phyloP scores from a whole-genome alignment of 2,329 filamentous ascomycete species.

The Hymenoscyphus fraxineus region DNA sequence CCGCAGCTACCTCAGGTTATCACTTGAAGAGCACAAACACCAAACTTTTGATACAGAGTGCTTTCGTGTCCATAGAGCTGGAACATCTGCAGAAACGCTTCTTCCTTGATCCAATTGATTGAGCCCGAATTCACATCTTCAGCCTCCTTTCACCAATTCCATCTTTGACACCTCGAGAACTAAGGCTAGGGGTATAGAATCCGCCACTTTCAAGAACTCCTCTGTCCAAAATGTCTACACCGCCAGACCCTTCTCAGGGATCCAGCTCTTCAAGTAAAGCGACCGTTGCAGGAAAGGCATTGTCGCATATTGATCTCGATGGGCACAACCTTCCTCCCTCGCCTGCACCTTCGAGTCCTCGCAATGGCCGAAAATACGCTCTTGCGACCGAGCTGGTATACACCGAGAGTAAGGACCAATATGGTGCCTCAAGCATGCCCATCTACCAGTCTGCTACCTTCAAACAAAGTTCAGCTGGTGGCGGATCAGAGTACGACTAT shows the following conservation, averaged over 20 bases:
- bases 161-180: not conserved
- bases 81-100: not conserved
- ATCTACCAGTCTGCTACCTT: constrained; percentile 99
- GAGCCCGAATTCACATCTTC: not conserved
- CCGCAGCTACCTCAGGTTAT: not conserved
- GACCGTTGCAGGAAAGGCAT: constrained; percentile 29
- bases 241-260: constrained; percentile 29
- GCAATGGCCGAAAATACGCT: constrained; percentile 82
- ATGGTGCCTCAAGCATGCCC: constrained; percentile 91
- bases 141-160: not conserved
- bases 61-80: not conserved
- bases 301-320: constrained; percentile 65
- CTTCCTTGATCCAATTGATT: not conserved
- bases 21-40: not conserved
- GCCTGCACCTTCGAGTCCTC: constrained; percentile 86
- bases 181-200: not conserved
- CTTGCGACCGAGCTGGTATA: constrained; percentile 95
- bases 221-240: constrained; percentile 33
- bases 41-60: not conserved
- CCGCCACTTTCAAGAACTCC: not conserved
- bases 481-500: constrained; percentile 92
- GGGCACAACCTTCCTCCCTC: constrained; percentile 86
- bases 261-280: constrained; percentile 20
- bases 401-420: constrained; percentile 94
- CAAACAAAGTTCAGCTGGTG: constrained; percentile 79